phyloP scores from a whole-genome alignment of 768 basidiomycete genomes.

The Rhodocollybia butyracea region DNA sequence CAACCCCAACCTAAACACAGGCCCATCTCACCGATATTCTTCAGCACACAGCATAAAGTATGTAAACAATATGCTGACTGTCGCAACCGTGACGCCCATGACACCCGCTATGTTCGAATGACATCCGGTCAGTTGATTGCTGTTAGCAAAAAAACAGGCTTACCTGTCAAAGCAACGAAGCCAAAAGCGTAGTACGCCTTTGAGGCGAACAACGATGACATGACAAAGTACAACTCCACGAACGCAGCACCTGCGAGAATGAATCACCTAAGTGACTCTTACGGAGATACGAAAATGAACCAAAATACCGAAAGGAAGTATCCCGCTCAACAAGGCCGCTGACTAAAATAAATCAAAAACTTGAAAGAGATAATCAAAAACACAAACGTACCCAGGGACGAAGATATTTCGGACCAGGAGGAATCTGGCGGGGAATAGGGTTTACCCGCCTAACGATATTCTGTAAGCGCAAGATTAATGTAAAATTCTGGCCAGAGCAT shows the following conservation, averaged over 20 bases:
- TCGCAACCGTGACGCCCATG: conserved; percentile 84
- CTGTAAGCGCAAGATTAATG: too few relatives aligned
- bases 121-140: too few relatives aligned
- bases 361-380: not conserved
- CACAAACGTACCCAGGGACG: conserved; percentile 61
- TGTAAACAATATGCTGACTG: conserved; percentile 83
- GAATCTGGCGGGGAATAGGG: conserved; percentile 95
- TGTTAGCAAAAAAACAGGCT: not conserved
- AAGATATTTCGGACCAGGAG: conserved; percentile 82
- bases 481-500: too few relatives aligned
- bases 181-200: conserved; percentile 96
- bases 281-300: not conserved
- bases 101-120: conserved; percentile 45
- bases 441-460: conserved; percentile 55
- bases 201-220: conserved; percentile 89
- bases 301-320: conserved; percentile 80
- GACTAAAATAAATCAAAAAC: conserved; percentile 37
- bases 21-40: conserved; percentile 75
- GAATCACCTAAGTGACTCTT: not conserved
- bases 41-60: conserved; percentile 94
- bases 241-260: conserved; percentile 78
- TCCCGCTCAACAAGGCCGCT: conserved; percentile 79
- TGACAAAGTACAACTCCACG: conserved; percentile 90
- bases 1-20: not conserved
- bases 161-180: conserved; percentile 76